Conservation (phyloP, 371 early-diverging fungal genomes). For the Fennellomyces sp. region DNA sequence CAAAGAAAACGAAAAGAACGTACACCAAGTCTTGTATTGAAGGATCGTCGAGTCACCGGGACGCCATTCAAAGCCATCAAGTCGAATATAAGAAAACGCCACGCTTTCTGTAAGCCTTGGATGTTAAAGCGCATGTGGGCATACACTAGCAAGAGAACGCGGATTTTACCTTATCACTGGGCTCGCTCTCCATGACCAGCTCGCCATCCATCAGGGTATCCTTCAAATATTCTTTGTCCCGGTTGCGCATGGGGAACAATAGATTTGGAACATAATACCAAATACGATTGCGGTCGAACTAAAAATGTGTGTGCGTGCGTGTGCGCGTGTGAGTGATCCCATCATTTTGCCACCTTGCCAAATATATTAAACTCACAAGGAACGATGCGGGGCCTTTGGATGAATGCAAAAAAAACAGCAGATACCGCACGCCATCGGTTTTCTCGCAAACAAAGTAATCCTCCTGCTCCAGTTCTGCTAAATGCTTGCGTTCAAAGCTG, state of each 20-base stretch:
- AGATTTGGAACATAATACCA: slow-evolving; percentile 70
- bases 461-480: slow-evolving; percentile 69
- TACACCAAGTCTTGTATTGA: slow-evolving; percentile 73
- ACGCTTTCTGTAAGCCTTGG: slow-evolving; percentile 46
- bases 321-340: background rate
- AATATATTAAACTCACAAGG: slow-evolving; percentile 46
- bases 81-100: slow-evolving; percentile 74
- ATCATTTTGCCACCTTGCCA: background rate
- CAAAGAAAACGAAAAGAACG: background rate
- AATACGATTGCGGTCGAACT: slow-evolving; percentile 74
- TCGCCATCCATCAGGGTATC: slow-evolving; percentile 85
- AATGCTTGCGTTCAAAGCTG: slow-evolving; percentile 67
- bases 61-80: slow-evolving; percentile 65
- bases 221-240: slow-evolving; percentile 59
- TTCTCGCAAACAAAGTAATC: slow-evolving; percentile 93
- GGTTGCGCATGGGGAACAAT: slow-evolving; percentile 57
- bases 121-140: no score
- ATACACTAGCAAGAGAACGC: no score
- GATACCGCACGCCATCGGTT: slow-evolving; percentile 84
- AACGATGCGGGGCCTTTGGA: slow-evolving; percentile 65
- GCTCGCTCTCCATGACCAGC: slow-evolving; percentile 56
- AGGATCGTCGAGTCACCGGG: slow-evolving; percentile 60
- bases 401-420: slow-evolving; percentile 64
- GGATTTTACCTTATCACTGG: slow-evolving; percentile 7
- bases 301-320: background rate